These are phyloP conservation scores for Gamarada debralockiae DNA, from an alignment of 495 filamentous ascomycete genomes.

Conservation along the genomic window DNA sequence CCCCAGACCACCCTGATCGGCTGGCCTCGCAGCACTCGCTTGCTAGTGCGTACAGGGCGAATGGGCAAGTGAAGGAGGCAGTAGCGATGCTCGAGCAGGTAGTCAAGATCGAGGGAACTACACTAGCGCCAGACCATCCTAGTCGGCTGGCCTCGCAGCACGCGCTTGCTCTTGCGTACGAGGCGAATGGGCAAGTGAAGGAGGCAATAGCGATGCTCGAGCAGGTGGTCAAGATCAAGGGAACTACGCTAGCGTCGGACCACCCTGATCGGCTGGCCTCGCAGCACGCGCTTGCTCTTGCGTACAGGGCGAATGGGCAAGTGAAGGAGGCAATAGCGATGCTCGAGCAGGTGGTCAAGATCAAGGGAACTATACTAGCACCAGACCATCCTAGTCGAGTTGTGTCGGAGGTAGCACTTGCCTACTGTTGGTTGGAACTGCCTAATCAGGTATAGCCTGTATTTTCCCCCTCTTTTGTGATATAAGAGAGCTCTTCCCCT, in stretches of 20 bases:
- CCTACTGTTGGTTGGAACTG: too few relatives aligned
- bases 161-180: conserved; percentile 27
- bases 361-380: background rate
- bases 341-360: conserved; percentile 34
- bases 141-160: conserved; percentile 30
- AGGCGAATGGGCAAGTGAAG: too few relatives aligned
- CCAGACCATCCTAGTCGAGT: conserved; percentile 19
- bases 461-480: too few relatives aligned
- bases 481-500: too few relatives aligned
- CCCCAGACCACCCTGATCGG: background rate
- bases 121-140: background rate
- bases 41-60: conserved; percentile 4
- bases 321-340: conserved; percentile 29
- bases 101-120: conserved; percentile 19
- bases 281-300: conserved; percentile 5
- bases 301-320: conserved; percentile 18
- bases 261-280: conserved; percentile 3
- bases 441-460: too few relatives aligned
- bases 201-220: conserved; percentile 32
- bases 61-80: too few relatives aligned
- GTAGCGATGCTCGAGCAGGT: conserved; percentile 33
- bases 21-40: conserved; percentile 11
- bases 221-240: too few relatives aligned
- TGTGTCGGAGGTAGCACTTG: conserved; percentile 31
- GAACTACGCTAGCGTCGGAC: background rate